phyloP scores from a whole-genome alignment of 2,329 filamentous ascomycete genomes.

The Stemphylium lycopersici region DNA sequence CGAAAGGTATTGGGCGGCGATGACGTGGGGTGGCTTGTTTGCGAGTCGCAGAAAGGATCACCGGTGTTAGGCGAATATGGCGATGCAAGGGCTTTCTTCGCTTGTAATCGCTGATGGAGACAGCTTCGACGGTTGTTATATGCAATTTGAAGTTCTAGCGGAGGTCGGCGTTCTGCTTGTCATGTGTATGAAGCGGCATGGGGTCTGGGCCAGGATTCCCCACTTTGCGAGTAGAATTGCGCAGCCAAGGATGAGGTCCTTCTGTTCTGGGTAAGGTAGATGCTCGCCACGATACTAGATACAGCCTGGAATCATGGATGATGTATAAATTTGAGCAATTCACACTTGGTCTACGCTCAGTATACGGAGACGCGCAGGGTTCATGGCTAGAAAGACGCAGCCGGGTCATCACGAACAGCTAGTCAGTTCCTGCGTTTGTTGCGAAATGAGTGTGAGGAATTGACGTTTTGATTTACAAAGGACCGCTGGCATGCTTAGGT shows the following conservation, averaged over 20 bases:
- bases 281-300: conserved; percentile 21
- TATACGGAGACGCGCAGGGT: neutral
- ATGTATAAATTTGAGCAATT: neutral
- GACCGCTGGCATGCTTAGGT: conserved; percentile 53
- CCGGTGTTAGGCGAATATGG: neutral
- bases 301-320: neutral
- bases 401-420: neutral
- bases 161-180: conserved; percentile 40
- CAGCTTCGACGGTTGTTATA: conserved; percentile 11
- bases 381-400: neutral
- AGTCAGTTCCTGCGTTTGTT: neutral
- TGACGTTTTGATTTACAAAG: conserved; percentile 50
- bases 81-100: neutral
- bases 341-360: neutral
- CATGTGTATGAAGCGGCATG: conserved; percentile 30
- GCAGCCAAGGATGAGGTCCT: conserved; percentile 36
- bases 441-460: conserved; percentile 40
- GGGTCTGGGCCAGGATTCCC: conserved; percentile 27
- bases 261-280: conserved; percentile 35
- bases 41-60: conserved; percentile 9
- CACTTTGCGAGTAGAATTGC: conserved; percentile 23
- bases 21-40: conserved; percentile 18
- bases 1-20: conserved; percentile 7
- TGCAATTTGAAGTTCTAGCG: conserved; percentile 25
- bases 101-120: neutral